Evolutionary conservation across 768 basidiomycete species (phyloP).

Genomic region (Suillus decipiens): DNA sequence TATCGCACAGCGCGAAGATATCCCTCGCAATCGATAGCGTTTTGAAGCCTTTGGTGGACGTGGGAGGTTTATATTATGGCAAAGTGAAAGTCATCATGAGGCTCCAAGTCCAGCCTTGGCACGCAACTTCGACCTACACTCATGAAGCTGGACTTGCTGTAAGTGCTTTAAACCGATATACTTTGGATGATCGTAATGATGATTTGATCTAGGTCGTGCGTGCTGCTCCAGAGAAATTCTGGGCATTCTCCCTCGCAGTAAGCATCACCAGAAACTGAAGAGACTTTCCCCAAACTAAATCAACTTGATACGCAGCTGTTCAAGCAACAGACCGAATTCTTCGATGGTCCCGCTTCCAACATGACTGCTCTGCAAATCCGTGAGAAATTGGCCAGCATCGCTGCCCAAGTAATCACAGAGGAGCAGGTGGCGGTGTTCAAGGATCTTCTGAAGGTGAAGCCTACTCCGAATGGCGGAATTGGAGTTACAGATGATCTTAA

Average conservation of each 20-base stretch:
- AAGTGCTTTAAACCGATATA: constrained; percentile 20
- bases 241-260: constrained; percentile 73
- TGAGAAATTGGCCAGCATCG: constrained; percentile 66
- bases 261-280: constrained; percentile 15
- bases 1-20: constrained; percentile 54
- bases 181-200: background rate
- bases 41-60: constrained; percentile 58
- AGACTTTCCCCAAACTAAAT: background rate
- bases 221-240: constrained; percentile 75
- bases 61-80: constrained; percentile 63
- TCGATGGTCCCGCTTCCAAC: constrained; percentile 69
- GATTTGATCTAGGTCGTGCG: constrained; percentile 49
- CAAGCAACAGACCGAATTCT: constrained; percentile 75
- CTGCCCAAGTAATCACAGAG: constrained; percentile 51
- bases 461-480: constrained; percentile 75
- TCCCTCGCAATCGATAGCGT: constrained; percentile 58
- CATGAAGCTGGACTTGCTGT: constrained; percentile 87
- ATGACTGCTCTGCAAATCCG: constrained; percentile 74
- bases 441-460: constrained; percentile 63
- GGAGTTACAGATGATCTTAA: constrained; percentile 85
- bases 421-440: constrained; percentile 54
- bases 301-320: constrained; percentile 56
- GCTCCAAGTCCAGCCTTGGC: constrained; percentile 80
- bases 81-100: constrained; percentile 76
- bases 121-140: constrained; percentile 68